Base-by-base conservation (phyloP, 306 rosid genomes). In the Medicago arabica region DNA sequence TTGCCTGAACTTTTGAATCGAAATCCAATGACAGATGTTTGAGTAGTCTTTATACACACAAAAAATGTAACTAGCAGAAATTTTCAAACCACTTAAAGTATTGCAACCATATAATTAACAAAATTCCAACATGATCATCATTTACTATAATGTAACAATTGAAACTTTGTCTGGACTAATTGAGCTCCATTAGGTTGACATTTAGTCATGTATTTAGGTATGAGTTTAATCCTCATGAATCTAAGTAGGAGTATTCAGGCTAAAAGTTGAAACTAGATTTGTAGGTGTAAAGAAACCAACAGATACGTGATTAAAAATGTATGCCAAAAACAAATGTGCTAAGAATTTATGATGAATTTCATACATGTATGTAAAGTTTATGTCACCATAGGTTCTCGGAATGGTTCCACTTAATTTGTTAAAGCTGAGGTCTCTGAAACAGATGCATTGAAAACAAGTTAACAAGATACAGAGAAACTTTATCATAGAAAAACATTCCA, bases 371-470 rank as follows among this genome's bases (percentile, higher is more conserved):
- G 76, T 57, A 21, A 43, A 43, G 40, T 23, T 57, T 28, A 87
- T 72, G 71, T 71, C 7, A 2, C 5, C 14, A 72, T 64, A 86
- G 83, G 14, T 66, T 12, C 8, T 39, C 3, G 96, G 96, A 77
- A 93, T 86, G 62, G 4, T 67, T 21, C 93, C 98, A 18, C 75
- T 85, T 78, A 91, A 71, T 15, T 83, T 83, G 84, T 93, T 93
- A 67, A 84, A 89, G 84, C 98, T 88, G 67, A 94, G 91, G 76
- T 94, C 98, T 82, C 97, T 94, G 94, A 65, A 82, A 69, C 39
- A 31, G 9, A 64, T 59, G 63, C 13, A 23, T 2, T 8, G 11
- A 75, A 1, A 66, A 75, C 36, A 53, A 74, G 67, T 74, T 43
- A 69, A 49, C 7, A 15, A 4, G 17, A 2, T 47, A 18, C 2